Evolutionary conservation across 2,329 filamentous ascomycete species (phyloP).

Genomic region (Coccinonectria pachysandricola): DNA sequence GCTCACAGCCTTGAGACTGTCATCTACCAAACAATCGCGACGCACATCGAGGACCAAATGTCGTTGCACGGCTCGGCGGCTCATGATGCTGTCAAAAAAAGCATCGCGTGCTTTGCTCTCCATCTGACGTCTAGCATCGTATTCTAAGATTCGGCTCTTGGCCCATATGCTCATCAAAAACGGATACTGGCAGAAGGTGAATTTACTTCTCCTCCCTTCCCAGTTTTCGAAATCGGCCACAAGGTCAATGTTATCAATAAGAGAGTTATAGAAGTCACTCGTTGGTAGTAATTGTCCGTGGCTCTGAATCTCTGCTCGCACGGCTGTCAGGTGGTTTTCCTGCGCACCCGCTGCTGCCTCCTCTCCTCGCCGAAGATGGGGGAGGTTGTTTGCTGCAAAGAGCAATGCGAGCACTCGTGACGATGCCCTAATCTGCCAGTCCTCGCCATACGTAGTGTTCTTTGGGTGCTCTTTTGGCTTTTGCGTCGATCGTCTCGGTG

Average conservation of each 20-base stretch:
- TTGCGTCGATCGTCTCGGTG: conserved; percentile 38
- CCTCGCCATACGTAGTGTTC: conserved; percentile 59
- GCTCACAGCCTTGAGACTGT: conserved; percentile 75
- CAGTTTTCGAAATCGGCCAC: conserved; percentile 79
- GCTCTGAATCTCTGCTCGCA: conserved; percentile 21
- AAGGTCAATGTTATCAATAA: conserved; percentile 79
- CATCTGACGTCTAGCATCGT: conserved; percentile 85
- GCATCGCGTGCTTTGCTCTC: conserved; percentile 77
- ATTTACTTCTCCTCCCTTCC: conserved; percentile 65
- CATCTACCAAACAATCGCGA: conserved; percentile 77
- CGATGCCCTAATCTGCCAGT: conserved; percentile 82
- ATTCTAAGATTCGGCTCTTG: conserved; percentile 82
- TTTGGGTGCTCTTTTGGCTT: conserved; percentile 45
- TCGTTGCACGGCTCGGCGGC: conserved; percentile 61
- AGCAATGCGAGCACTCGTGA: conserved; percentile 71
- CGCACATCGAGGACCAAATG: conserved; percentile 69
- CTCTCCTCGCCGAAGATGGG: conserved; percentile 26
- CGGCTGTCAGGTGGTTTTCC: conserved; percentile 16
- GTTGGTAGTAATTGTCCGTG: conserved; percentile 62
- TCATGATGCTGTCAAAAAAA: conserved; percentile 83
- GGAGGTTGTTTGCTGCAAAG: conserved; percentile 67
- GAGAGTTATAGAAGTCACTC: conserved; percentile 77
- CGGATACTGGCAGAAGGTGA: conserved; percentile 86
- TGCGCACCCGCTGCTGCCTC: conserved; percentile 9
- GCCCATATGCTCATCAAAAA: conserved; percentile 87